These are phyloP conservation scores for Skeletonema menzelii DNA, from an alignment of 108 stramenopile genomes.

Conservation along the genomic window DNA sequence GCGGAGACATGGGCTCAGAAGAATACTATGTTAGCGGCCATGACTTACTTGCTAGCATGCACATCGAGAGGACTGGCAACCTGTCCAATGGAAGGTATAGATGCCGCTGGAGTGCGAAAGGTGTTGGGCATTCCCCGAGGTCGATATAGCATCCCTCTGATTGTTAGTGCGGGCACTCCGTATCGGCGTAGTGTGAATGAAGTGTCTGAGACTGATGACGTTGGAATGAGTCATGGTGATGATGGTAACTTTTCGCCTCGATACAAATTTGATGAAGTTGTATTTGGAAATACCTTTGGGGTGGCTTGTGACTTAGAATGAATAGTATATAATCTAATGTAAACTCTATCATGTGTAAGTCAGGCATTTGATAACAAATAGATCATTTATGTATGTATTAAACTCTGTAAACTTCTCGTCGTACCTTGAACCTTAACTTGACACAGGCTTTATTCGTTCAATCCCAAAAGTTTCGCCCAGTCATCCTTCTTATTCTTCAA, in stretches of 20 bases:
- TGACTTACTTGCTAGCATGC: constrained; percentile 85
- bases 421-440: not conserved
- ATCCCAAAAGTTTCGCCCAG: constrained; percentile 19
- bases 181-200: constrained; percentile 29
- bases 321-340: not conserved
- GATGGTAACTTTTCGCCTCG: constrained; percentile 38
- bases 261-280: constrained; percentile 55
- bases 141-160: constrained; percentile 68
- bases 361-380: not conserved
- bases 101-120: constrained; percentile 59
- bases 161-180: constrained; percentile 66
- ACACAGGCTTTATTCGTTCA: constrained; percentile 4
- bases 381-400: not conserved
- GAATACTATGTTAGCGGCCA: constrained; percentile 91
- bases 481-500: constrained; percentile 24
- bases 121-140: constrained; percentile 61
- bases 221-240: constrained; percentile 62
- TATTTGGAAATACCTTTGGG: constrained; percentile 61
- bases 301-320: not conserved
- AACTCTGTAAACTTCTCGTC: not conserved
- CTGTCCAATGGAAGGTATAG: constrained; percentile 92
- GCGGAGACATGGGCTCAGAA: constrained; percentile 90
- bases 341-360: not conserved
- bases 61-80: constrained; percentile 79
- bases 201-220: constrained; percentile 54